Percentiles rank a stretch among this genome's conserved stretches.
Conservation (phyloP, 140 eudicot species). For the Flaveria floridana region DNA sequence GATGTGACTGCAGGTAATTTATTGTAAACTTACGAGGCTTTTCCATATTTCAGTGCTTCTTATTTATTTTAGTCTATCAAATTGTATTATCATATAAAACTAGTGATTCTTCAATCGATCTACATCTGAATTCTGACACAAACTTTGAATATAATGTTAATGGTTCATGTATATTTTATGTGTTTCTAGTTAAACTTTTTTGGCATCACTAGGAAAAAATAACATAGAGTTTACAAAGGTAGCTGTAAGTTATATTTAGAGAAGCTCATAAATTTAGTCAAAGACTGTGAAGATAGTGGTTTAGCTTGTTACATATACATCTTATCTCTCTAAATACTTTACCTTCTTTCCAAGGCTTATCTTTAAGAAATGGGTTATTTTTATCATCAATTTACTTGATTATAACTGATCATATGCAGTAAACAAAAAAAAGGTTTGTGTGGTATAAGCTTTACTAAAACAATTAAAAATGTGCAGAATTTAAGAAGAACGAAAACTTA, state of each 20-base stretch:
- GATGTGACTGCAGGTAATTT: conserved; percentile 41
- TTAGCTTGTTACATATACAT: too few species aligned
- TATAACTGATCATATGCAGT: not conserved
- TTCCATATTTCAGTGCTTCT: conserved; percentile 30
- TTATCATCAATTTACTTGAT: not conserved
- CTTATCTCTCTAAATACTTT: too few species aligned
- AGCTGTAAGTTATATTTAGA: too few species aligned
- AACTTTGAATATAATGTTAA: not conserved
- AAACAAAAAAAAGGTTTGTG: not conserved
- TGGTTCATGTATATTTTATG: too few species aligned
- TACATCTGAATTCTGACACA: not conserved
- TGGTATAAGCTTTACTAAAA: not conserved
- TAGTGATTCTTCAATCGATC: not conserved
- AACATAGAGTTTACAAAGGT: too few species aligned
- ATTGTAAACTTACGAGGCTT: conserved; percentile 41
- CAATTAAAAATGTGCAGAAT: not conserved
- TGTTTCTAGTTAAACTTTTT: too few species aligned
- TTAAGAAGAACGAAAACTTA: not conserved
- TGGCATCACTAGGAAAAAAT: too few species aligned
- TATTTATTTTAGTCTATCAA: not conserved
- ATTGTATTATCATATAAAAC: not conserved
- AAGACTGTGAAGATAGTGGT: too few species aligned
- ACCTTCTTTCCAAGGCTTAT: too few species aligned
- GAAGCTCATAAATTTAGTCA: too few species aligned
- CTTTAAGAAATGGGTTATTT: not conserved